phyloP scores from a whole-genome alignment of 2,329 filamentous ascomycete species.

The Cladosporium sp. region DNA sequence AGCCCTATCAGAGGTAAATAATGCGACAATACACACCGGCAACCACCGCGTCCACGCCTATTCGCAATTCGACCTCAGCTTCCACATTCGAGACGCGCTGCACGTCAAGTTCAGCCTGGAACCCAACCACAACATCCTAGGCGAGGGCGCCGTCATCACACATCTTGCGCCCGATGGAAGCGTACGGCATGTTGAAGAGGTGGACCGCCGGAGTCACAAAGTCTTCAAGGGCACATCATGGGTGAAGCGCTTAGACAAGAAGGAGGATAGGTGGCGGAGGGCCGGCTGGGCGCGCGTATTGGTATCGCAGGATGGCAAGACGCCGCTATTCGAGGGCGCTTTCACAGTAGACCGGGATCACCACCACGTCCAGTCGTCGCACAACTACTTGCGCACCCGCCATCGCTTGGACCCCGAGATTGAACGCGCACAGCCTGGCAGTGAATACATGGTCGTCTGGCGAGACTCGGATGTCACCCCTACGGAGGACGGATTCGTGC shows the following conservation, averaged over 20 bases:
- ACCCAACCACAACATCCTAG: slow-evolving; percentile 88
- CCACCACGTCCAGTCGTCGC: slow-evolving; percentile 80
- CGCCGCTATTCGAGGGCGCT: slow-evolving; percentile 85
- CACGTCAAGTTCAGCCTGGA: slow-evolving; percentile 78
- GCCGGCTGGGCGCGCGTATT: slow-evolving; percentile 86
- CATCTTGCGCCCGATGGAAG: slow-evolving; percentile 73
- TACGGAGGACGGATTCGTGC: slow-evolving; percentile 42
- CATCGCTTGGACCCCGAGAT: slow-evolving; percentile 71
- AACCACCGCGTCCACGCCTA: slow-evolving; percentile 77
- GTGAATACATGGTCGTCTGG: slow-evolving; percentile 87
- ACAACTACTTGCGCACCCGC: slow-evolving; percentile 72
- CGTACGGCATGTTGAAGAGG: slow-evolving; percentile 64
- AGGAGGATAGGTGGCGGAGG: slow-evolving; percentile 67
- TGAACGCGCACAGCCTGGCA: slow-evolving; percentile 50
- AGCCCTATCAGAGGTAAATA: slow-evolving; percentile 71
- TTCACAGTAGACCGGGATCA: slow-evolving; percentile 80
- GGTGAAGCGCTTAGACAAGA: slow-evolving; percentile 58
- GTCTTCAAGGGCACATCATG: slow-evolving; percentile 83
- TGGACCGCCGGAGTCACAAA: slow-evolving; percentile 73
- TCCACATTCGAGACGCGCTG: slow-evolving; percentile 67
- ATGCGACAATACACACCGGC: slow-evolving; percentile 75
- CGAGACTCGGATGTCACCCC: slow-evolving; percentile 78
- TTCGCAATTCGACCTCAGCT: slow-evolving; percentile 82
- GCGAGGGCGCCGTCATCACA: slow-evolving; percentile 71
- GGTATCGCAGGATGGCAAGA: slow-evolving; percentile 71